phyloP scores from a whole-genome alignment of 108 stramenopile genomes.

The Skeletonema costatum region DNA sequence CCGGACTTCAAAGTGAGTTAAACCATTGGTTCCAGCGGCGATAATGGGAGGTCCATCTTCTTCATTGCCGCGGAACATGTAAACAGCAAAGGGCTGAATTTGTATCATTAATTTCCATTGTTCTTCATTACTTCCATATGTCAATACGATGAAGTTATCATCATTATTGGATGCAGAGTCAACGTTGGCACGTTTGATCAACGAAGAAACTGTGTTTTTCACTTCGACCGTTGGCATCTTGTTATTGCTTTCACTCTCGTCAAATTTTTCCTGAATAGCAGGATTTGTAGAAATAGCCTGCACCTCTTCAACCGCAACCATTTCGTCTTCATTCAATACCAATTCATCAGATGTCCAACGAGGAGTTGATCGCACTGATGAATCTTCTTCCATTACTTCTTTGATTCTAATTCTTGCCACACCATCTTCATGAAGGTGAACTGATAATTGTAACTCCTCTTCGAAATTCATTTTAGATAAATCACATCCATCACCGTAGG shows the following conservation, averaged over 20 bases:
- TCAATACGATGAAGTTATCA: slow-evolving; percentile 45
- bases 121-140: slow-evolving; percentile 28
- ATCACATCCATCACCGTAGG: slow-evolving; percentile 18
- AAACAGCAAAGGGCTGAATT: slow-evolving; percentile 71
- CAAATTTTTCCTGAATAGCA: slow-evolving; percentile 3
- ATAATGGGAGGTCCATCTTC: slow-evolving; percentile 61
- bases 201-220: slow-evolving; percentile 20
- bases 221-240: not conserved
- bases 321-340: slow-evolving; percentile 74
- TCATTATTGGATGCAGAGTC: not conserved
- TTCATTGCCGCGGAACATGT: slow-evolving; percentile 61
- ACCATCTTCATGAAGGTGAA: slow-evolving; percentile 78
- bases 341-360: slow-evolving; percentile 87
- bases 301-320: slow-evolving; percentile 53
- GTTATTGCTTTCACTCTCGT: not conserved
- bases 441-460: slow-evolving; percentile 64
- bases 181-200: slow-evolving; percentile 23
- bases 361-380: slow-evolving; percentile 45
- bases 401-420: slow-evolving; percentile 77
- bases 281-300: slow-evolving; percentile 24
- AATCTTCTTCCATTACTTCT: slow-evolving; percentile 59
- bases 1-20: slow-evolving; percentile 91
- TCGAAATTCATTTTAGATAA: slow-evolving; percentile 13
- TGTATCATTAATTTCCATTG: slow-evolving; percentile 66
- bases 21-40: slow-evolving; percentile 57